Evolutionary conservation across 164 flowering plant genomes (phyloP), one percentile per base, ranked within the genome.

Genomic region (Vitis rupestris): DNA sequence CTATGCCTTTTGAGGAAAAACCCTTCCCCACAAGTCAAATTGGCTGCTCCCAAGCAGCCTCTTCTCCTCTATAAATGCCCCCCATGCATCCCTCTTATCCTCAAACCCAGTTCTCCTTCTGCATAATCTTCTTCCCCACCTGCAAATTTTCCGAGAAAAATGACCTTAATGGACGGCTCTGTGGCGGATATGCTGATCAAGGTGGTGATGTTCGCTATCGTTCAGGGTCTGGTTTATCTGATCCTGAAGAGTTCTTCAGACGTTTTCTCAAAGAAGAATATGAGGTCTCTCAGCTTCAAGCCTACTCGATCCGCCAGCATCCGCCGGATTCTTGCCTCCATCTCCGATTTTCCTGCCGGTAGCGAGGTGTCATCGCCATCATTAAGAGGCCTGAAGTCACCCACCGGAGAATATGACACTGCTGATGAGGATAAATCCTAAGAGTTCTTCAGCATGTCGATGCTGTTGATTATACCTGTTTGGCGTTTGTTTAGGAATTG

Each of bases 141-240:
- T 59, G 13, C n/a, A 11, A 48, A 48, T 11, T 63, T 17, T 4
- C 15, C 9, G 5, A 44, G 27, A 50, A 50, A 51, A 12, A 54
- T 62, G 68, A 61, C 13, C 4, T 29, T 74, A 10, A 23, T 61
- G 61, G 73, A 64, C 9, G 63, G 30, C 1, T 58, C 13, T 51
- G 15, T 75, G 31, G 81, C 15, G 6, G 83, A 79, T n/a, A 61
- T 67, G 44, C 44, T 87, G 50, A 11, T 81, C 60, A 87, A 81
- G 75, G 81, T 79, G 47, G 81, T 50, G 7, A 61, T 88, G 72
- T 88, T 87, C 63, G 50, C 79, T 17, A 3, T 83, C 15, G 85
- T 87, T 50, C 90, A 87, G 65, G 83, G 70, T n/a, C 67, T 87
- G 63, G 83, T 85, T 54, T 87, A 87, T 53, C 62, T 87, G 59